Conservation (phyloP, 1,284 basidiomycete species). For the Puccinia polysora region DNA sequence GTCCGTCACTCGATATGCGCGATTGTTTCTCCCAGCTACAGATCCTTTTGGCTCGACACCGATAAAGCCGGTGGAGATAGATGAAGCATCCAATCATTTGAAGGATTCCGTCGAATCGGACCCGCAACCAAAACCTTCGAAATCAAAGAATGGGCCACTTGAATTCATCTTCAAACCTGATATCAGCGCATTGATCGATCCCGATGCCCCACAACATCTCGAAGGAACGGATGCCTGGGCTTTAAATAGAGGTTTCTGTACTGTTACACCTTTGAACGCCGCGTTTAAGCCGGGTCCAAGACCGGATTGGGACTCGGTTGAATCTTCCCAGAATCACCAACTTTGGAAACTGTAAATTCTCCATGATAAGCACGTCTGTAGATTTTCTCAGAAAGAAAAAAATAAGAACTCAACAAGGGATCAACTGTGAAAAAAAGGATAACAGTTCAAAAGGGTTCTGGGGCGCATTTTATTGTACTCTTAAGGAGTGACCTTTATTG, state of each 20-base stretch:
- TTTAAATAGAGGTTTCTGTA: slow-evolving; percentile 36
- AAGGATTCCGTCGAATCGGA: not conserved
- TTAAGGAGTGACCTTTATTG: too few relatives aligned
- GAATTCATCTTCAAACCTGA: slow-evolving; percentile 40
- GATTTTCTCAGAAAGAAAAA: too few relatives aligned
- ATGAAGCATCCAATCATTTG: slow-evolving; percentile 20
- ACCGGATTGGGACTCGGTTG: too few relatives aligned
- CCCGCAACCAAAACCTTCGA: not conserved
- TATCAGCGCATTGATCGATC: slow-evolving; percentile 35
- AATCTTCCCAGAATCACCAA: too few relatives aligned
- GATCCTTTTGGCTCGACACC: not conserved
- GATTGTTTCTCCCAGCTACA: slow-evolving; percentile 17
- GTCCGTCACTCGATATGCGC: slow-evolving; percentile 16
- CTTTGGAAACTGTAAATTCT: too few relatives aligned
- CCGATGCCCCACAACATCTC: slow-evolving; percentile 13
- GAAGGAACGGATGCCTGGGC: slow-evolving; percentile 28
- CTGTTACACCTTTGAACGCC: slow-evolving; percentile 29
- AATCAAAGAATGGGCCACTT: not conserved
- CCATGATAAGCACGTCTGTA: too few relatives aligned
- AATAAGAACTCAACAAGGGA: too few relatives aligned
- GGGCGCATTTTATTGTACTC: too few relatives aligned
- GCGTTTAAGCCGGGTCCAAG: slow-evolving; percentile 29
- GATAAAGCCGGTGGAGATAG: slow-evolving; percentile 9
- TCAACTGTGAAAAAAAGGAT: too few relatives aligned
- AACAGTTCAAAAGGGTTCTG: too few relatives aligned